Base-by-base conservation (phyloP, 805 yeast genomes). In the Diddensiella santjacobensis region DNA sequence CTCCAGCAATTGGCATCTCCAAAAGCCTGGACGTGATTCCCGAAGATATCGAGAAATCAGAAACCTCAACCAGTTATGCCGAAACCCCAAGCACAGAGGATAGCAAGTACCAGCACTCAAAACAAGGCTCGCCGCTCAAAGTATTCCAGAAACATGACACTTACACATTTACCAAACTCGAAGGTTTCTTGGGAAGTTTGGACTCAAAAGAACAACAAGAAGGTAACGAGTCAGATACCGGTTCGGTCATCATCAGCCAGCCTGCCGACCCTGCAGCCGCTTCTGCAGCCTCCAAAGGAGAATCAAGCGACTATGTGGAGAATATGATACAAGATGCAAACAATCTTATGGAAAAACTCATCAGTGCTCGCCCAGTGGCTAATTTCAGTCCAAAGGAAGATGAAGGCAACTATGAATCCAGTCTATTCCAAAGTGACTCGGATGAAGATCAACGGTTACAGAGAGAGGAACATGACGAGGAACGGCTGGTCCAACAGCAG, bases 131-230 rank as follows among this genome's bases (percentile, higher is more conserved):
- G 2, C 56, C 62, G 3, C 40, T 63, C 8, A 58, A 60, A 23
- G 44, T 62, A 4, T 61, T 62, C 40, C 58, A 56, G 22, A 42
- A 48, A 18, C 57, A 53, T 19, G 63, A 63, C 35, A 60, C 67
- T 0, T 61, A 56, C 31, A 62, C 66, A 3, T 54, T 52, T 22
- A 49, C 53, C 2, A 50, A 52, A 22, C 50, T 58, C 20, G 61
- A 63, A 15, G 59, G 57, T n/a, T 53, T 61, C 2, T 42, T 62
- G 29, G 56, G 56, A 1, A 51, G 52, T 22, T 37, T 58, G 22
- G 56, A 44, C 19, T 37, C 43, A 20, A 49, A 37, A 18, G 46
- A 47, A 15, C 23, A 42, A 26, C 31, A 36, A 38, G 44, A 40
- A 2, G n/a, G n/a, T n/a, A n/a, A n/a, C n/a, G 31, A 8, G 31